Percentiles rank a stretch among this genome's conserved stretches.
phyloP scores from a whole-genome alignment of 495 filamentous ascomycete species.

The Annulohypoxylon moriforme region DNA sequence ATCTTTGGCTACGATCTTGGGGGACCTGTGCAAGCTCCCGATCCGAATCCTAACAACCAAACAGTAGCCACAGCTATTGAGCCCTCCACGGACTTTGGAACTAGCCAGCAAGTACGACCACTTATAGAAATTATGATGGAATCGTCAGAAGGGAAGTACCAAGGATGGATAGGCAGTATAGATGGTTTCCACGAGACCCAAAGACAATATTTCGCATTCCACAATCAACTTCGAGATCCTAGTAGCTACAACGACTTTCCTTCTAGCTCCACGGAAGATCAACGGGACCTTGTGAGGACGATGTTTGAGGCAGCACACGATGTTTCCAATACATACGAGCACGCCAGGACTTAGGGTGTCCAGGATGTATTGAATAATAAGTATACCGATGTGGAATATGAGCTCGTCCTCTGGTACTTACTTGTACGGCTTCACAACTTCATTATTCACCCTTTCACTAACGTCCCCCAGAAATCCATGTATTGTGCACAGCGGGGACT shows the following conservation, averaged over 20 bases:
- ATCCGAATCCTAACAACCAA: too few relatives aligned
- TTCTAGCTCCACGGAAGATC: background rate
- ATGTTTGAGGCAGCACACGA: background rate
- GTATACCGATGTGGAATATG: background rate
- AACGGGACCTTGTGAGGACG: background rate
- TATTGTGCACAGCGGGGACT: background rate
- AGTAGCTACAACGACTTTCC: background rate
- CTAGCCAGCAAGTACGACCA: background rate
- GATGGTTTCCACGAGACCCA: background rate
- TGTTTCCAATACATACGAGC: background rate
- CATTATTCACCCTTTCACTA: background rate
- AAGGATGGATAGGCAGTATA: background rate
- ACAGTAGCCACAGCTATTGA: background rate
- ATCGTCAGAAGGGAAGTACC: background rate
- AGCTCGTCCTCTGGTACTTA: background rate
- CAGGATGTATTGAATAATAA: background rate
- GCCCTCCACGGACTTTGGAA: background rate
- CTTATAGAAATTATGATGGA: background rate
- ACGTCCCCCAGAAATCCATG: background rate
- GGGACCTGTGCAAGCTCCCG: too few relatives aligned
- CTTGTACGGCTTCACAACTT: background rate
- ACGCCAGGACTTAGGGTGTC: background rate
- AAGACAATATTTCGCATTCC: background rate
- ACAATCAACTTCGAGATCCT: background rate
- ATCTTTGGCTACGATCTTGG: too few relatives aligned